Conservation (phyloP, 2,329 filamentous ascomycete genomes). For the Fusarium marasasianum region DNA sequence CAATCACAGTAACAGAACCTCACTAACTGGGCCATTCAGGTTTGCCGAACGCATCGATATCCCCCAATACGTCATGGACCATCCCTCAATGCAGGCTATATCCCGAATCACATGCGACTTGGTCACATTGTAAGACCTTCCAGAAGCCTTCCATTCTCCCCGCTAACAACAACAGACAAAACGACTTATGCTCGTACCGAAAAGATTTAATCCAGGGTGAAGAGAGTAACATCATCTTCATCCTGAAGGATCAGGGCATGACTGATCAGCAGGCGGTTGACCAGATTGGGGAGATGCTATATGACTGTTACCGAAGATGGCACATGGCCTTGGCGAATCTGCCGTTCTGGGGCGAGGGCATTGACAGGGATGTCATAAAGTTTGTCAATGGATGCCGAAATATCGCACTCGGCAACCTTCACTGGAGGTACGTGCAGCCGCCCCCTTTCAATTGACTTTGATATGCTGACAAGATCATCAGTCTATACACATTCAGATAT, state of each 20-base stretch:
- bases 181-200: constrained; percentile 21
- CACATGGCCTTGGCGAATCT: constrained; percentile 11
- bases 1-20: neutral
- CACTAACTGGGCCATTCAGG: constrained; percentile 3
- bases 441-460: fast-evolving
- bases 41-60: constrained; percentile 20
- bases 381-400: constrained; percentile 23
- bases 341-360: constrained; percentile 14
- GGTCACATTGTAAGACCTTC: constrained; percentile 9
- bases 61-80: constrained; percentile 22
- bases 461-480: neutral
- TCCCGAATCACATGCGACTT: constrained; percentile 22
- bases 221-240: constrained; percentile 23
- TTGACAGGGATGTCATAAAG: constrained; percentile 24
- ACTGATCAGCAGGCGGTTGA: constrained; percentile 18
- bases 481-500: constrained; percentile 15
- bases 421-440: constrained; percentile 3
- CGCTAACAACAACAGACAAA: constrained; percentile 2
- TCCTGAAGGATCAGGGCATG: constrained; percentile 20
- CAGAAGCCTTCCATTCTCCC: neutral
- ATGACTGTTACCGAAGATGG: constrained; percentile 21
- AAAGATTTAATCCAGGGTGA: constrained; percentile 20
- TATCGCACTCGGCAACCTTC: constrained; percentile 15
- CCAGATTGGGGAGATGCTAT: constrained; percentile 20
- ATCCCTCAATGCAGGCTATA: constrained; percentile 14